phyloP scores from a whole-genome alignment of 441 rosid species.

The Populus tomentosa region DNA sequence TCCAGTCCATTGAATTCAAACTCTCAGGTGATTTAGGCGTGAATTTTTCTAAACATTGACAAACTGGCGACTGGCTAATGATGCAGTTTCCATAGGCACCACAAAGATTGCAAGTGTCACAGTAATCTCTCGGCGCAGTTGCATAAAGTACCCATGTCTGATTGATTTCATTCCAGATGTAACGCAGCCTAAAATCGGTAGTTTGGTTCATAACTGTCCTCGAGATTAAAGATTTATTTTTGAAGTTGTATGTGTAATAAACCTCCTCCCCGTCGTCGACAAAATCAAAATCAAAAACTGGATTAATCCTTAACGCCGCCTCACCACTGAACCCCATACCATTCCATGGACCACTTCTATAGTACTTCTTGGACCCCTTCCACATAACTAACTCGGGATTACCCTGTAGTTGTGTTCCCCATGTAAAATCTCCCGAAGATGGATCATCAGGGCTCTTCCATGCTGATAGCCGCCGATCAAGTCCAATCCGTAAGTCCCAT shows the following conservation, averaged over 20 bases:
- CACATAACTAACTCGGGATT: not conserved
- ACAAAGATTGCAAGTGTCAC: conserved; percentile 6
- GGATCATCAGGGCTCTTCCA: conserved; percentile 19
- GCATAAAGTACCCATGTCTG: not conserved
- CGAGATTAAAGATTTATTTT: not conserved
- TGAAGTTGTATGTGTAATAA: not conserved
- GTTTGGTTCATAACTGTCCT: conserved; percentile 17
- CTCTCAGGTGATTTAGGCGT: conserved; percentile 12
- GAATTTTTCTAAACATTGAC: conserved; percentile 38
- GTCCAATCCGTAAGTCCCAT: conserved; percentile 8
- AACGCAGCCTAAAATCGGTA: not conserved
- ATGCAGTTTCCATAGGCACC: conserved; percentile 13
- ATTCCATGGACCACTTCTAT: conserved; percentile 17
- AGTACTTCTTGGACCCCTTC: conserved; percentile 2
- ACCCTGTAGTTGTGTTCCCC: not conserved
- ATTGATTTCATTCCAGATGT: not conserved
- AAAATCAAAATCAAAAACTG: not conserved
- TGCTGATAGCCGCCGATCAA: not conserved
- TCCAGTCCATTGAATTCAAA: conserved; percentile 14
- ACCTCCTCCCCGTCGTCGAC: not conserved
- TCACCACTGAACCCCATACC: not conserved
- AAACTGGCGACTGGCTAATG: conserved; percentile 3
- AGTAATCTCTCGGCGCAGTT: conserved; percentile 1
- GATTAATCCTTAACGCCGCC: not conserved
- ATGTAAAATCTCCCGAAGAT: conserved; percentile 5